Evolutionary conservation across 2,329 filamentous ascomycete species (phyloP).

Genomic region (Colletotrichum kahawae): DNA sequence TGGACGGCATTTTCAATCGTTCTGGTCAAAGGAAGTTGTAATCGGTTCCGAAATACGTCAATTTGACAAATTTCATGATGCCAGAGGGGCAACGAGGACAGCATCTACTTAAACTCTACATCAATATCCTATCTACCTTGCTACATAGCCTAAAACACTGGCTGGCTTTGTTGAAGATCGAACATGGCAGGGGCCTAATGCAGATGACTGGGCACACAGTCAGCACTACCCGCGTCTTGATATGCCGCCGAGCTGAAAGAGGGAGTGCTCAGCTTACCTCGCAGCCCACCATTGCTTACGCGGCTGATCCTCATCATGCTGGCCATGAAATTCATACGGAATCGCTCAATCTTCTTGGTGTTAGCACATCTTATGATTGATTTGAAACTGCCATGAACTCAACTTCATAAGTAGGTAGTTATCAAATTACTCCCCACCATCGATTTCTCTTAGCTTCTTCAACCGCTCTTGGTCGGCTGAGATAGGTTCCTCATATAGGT

Average conservation of each 20-base stretch:
- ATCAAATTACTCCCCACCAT: too few relatives aligned
- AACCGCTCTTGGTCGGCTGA: too few relatives aligned
- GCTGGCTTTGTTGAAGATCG: neutral
- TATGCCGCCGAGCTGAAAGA: neutral
- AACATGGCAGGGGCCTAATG: neutral
- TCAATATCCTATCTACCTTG: neutral
- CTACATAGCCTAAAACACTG: neutral
- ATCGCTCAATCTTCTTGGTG: too few relatives aligned
- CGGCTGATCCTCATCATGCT: neutral
- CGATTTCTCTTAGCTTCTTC: too few relatives aligned
- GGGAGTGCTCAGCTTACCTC: neutral
- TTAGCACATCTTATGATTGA: too few relatives aligned
- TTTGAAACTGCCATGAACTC: too few relatives aligned
- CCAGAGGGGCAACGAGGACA: neutral
- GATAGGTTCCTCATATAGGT: too few relatives aligned
- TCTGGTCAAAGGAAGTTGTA: neutral
- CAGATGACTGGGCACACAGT: neutral
- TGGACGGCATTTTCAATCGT: neutral
- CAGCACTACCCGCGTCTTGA: neutral
- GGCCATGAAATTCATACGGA: neutral
- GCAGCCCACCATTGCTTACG: neutral
- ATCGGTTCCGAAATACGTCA: neutral
- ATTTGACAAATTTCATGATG: neutral
- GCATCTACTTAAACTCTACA: too few relatives aligned
- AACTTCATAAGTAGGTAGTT: too few relatives aligned